Evolutionary conservation across 2,329 filamentous ascomycete genomes (phyloP).

Genomic region (Fusarium scirpi): DNA sequence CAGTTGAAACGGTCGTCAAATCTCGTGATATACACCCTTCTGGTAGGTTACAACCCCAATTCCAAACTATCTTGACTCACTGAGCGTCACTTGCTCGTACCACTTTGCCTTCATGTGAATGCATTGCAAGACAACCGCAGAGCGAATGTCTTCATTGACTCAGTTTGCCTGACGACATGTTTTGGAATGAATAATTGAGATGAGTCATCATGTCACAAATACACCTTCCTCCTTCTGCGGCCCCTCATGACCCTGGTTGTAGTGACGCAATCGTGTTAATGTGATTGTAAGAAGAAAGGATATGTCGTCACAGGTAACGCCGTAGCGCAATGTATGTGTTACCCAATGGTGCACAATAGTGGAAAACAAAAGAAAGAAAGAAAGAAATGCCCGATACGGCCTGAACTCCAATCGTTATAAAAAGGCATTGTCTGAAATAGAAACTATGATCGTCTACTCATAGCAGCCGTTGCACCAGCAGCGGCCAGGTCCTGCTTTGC

Average conservation of each 20-base stretch:
- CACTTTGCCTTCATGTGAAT: constrained; percentile 36
- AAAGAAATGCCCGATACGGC: constrained; percentile 36
- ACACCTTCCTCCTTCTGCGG: constrained; percentile 17
- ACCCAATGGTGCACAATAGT: constrained; percentile 43
- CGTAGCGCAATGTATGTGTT: constrained; percentile 36
- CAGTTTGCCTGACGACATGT: constrained; percentile 30
- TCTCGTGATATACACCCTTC: constrained; percentile 42
- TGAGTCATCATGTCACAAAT: constrained; percentile 23
- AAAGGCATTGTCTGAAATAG: constrained; percentile 13
- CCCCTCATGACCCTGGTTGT: constrained; percentile 14
- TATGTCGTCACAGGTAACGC: constrained; percentile 30
- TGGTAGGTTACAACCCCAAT: constrained; percentile 28
- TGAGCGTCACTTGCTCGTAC: constrained; percentile 21
- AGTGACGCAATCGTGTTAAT: constrained; percentile 32
- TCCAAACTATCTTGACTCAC: constrained; percentile 36
- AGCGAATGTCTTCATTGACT: constrained; percentile 34
- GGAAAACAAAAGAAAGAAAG: constrained; percentile 31
- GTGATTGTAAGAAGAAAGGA: constrained; percentile 28
- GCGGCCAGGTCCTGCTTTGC: constrained; percentile 70
- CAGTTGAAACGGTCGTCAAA: constrained; percentile 39
- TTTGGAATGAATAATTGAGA: constrained; percentile 33
- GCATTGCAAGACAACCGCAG: constrained; percentile 25
- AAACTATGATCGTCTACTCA: constrained; percentile 63
- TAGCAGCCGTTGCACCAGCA: constrained; percentile 69
- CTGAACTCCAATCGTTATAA: constrained; percentile 45